Percentiles rank a stretch among this genome's conserved stretches.
These are phyloP conservation scores for Chalara sp. DNA, from an alignment of 2,329 filamentous ascomycete species.

Conservation along the genomic window DNA sequence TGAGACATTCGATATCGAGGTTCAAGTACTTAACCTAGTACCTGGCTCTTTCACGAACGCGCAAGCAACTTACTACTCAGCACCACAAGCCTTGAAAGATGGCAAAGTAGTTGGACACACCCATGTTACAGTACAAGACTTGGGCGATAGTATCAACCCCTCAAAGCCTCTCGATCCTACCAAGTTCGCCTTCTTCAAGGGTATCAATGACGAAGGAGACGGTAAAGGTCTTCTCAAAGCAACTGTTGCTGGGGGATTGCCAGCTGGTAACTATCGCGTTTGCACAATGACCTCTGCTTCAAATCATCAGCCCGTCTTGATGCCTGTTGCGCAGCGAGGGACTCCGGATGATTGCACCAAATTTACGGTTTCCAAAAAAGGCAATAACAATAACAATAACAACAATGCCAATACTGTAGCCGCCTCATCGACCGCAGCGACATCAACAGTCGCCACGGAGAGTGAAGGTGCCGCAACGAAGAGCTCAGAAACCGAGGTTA, in stretches of 20 bases:
- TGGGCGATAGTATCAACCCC: conserved; percentile 27
- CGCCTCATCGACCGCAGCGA: conserved; percentile 1
- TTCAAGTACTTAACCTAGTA: conserved; percentile 28
- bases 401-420: conserved; percentile 13
- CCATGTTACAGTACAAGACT: conserved; percentile 32
- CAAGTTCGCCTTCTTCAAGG: conserved; percentile 34
- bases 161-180: conserved; percentile 24
- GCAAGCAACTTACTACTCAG: conserved; percentile 30
- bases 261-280: conserved; percentile 36
- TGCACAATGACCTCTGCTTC: conserved; percentile 35
- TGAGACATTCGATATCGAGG: conserved; percentile 25
- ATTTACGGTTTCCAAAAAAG: conserved; percentile 30
- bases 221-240: conserved; percentile 31
- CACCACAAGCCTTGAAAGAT: conserved; percentile 28
- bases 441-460: conserved; percentile 26
- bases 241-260: conserved; percentile 32
- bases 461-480: conserved; percentile 27
- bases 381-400: conserved; percentile 15
- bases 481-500: conserved; percentile 29
- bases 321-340: conserved; percentile 39
- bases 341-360: conserved; percentile 38
- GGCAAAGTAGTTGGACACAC: conserved; percentile 32
- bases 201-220: conserved; percentile 34
- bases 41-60: conserved; percentile 34
- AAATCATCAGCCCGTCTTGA: conserved; percentile 37